Base-by-base conservation (phyloP, 163 green algal genomes). In the Scenedesmus sp. region DNA sequence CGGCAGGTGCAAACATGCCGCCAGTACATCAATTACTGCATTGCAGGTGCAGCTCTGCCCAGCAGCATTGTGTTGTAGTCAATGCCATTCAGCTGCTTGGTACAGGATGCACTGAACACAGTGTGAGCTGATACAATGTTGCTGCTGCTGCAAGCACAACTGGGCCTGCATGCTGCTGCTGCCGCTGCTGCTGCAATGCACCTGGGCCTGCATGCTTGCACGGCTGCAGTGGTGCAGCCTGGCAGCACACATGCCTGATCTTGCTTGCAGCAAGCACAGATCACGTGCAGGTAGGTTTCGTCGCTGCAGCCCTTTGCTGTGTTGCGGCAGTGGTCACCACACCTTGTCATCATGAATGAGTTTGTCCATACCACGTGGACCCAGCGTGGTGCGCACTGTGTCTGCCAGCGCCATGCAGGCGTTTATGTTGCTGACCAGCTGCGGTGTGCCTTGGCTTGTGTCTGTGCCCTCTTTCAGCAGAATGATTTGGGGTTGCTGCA, bases 401-500 rank as follows among this genome's bases (percentile, higher is more conserved):
- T 99, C 98, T 0, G 97, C 98, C 12, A 99, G 97, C 1, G 98
- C 98, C 86, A 97, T 95, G 95, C 98, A 99, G 0, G 98, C 98
- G 89, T 99, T 99, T 85, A 99, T 99, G 95, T 99, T 99, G 94
- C 96, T 92, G 91, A 99, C 97, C 22, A 99, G 95, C 95, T 99
- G 98, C 16, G 97, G 86, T 90, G 97, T 99, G 72, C 98, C 98
- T 90, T 99, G 98, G 80, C 96, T 99, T 0, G 97, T 99, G 94
- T 99, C 98, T 49, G 98, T 99, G 56, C 98, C 98, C 90, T 99
- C 98, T 87, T 97, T 98, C n/a, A 99, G 94, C 40, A 99, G 95
- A 87, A 99, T 99, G 92, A 99, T 99, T 91, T 96, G 94, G 3
- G 94, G 94, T 92, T 96, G 94, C 93, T 93, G 92, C 72, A 85